Conservation (phyloP, 2,329 filamentous ascomycete species). For the Talaromyces pinophilus region DNA sequence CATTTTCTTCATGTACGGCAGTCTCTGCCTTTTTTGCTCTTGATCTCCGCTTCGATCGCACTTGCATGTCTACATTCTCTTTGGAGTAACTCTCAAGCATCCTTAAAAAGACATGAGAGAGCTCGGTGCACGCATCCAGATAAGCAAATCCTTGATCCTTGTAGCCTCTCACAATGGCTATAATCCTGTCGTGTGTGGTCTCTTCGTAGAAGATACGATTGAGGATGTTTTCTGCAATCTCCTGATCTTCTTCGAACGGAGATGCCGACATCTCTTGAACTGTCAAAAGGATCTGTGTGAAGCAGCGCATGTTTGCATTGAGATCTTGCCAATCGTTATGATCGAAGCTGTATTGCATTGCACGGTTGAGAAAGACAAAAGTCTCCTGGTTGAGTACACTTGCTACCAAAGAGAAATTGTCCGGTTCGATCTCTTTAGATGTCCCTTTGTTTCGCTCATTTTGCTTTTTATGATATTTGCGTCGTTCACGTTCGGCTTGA, state of each 20-base stretch:
- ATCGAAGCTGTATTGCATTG: conserved; percentile 76
- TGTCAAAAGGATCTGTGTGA: conserved; percentile 89
- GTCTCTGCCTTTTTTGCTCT: conserved; percentile 62
- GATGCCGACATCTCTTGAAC: conserved; percentile 91
- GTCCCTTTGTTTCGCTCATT: conserved; percentile 51
- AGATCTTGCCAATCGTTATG: conserved; percentile 85
- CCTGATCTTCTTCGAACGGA: conserved; percentile 85
- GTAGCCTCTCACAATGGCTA: conserved; percentile 78
- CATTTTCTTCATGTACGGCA: conserved; percentile 55
- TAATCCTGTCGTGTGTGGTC: conserved; percentile 82
- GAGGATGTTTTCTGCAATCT: conserved; percentile 96
- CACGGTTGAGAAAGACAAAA: conserved; percentile 82
- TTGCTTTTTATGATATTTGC: conserved; percentile 59
- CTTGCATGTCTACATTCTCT: conserved; percentile 89
- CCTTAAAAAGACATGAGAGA: conserved; percentile 86
- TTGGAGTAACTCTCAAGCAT: conserved; percentile 93
- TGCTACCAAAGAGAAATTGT: conserved; percentile 83
- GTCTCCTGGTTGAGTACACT: conserved; percentile 91
- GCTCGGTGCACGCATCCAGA: conserved; percentile 85
- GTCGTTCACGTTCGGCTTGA: conserved; percentile 75
- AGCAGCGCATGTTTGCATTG: conserved; percentile 86
- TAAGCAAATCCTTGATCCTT: conserved; percentile 94
- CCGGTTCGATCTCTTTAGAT: conserved; percentile 61
- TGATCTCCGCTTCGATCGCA: conserved; percentile 75
- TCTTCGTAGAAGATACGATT: conserved; percentile 99